Evolutionary conservation across 2,329 filamentous ascomycete genomes (phyloP), one percentile per base, ranked within the genome.

Genomic region (Pseudocercospora eumusae): DNA sequence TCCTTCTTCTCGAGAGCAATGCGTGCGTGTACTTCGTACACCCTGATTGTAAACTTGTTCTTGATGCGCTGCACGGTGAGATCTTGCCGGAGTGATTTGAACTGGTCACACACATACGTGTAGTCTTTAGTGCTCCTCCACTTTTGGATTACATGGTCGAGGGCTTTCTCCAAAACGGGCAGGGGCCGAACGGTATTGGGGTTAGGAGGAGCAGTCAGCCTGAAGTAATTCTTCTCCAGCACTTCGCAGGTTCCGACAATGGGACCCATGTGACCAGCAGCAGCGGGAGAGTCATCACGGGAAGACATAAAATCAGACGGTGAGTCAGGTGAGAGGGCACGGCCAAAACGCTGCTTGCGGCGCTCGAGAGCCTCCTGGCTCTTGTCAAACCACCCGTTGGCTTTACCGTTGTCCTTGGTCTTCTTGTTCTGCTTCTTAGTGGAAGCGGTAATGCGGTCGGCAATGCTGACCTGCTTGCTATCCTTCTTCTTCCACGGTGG

Each of bases 1-100:
- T 99, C 95, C 80, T 91, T 92, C 85, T 96, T 97, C 80, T 99
- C 93, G 78, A 99, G 83, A 69, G 95, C 95, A 79, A 99, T 98
- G 64, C 95, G 89, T 67, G 93, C 95, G 80, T 99, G 95, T 65
- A 93, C 96, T 80, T 99, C 95, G 79, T 99, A 99, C 53, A 97
- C 95, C 66, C 86, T 89, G 67, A 98, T 93, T 25, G 95, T 98
- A 75, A 99, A 98, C 57, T 96, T 91, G 78, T 92, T 96, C 80
- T 92, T 93, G 80, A 99, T 92, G 74, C 91, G 93, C 79, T 99
- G 95, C 59, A 99, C 95, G 42, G 95, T 99, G 75, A 99, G 84
- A 81, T 99, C 95, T 83, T 99, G 95, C 64, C 95, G 91, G 76
- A 99, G 84, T 15, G 95, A 97, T 78, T 99, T 99, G 84, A 99